A percentile compares a stretch with the other conserved stretches of the same genome.
phyloP scores from a whole-genome alignment of 345 rosid species.

The Capsella bursapastoris region DNA sequence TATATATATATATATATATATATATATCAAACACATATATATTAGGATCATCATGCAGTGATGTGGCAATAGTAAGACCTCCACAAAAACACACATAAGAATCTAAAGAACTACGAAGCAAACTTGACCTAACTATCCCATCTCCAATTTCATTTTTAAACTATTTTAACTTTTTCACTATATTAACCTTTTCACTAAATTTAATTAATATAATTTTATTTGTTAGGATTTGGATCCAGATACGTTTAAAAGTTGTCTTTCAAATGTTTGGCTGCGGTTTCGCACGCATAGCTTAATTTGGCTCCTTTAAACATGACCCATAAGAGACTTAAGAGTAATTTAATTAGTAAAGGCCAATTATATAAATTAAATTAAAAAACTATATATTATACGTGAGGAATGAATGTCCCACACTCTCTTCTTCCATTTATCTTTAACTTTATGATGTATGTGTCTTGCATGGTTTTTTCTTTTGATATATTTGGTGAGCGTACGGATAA shows the following conservation, averaged over 20 bases:
- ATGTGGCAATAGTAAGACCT: constrained; percentile 44
- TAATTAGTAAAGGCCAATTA: constrained; percentile 35
- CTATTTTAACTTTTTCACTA: constrained; percentile 8
- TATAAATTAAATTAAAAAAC: neutral
- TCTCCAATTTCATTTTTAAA: constrained; percentile 28
- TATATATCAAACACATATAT: too few relatives aligned
- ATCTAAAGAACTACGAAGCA: constrained; percentile 45
- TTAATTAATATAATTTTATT: neutral
- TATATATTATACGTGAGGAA: constrained; percentile 10
- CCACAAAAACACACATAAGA: constrained; percentile 30
- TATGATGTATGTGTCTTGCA: constrained; percentile 2
- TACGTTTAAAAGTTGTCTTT: constrained; percentile 43
- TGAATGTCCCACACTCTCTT: constrained; percentile 30
- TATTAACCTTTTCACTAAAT: neutral
- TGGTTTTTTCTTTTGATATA: neutral
- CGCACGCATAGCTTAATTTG: constrained; percentile 42
- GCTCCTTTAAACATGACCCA: constrained; percentile 47
- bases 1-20: neutral
- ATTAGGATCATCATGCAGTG: constrained; percentile 24
- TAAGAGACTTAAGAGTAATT: constrained; percentile 34
- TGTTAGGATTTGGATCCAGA: constrained; percentile 38
- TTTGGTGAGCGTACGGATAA: constrained; percentile 37
- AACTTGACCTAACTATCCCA: constrained; percentile 50
- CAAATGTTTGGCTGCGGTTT: constrained; percentile 47
- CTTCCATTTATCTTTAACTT: neutral